Base-by-base conservation (phyloP, 2,329 filamentous ascomycete genomes). In the Fusarium xyrophilum region DNA sequence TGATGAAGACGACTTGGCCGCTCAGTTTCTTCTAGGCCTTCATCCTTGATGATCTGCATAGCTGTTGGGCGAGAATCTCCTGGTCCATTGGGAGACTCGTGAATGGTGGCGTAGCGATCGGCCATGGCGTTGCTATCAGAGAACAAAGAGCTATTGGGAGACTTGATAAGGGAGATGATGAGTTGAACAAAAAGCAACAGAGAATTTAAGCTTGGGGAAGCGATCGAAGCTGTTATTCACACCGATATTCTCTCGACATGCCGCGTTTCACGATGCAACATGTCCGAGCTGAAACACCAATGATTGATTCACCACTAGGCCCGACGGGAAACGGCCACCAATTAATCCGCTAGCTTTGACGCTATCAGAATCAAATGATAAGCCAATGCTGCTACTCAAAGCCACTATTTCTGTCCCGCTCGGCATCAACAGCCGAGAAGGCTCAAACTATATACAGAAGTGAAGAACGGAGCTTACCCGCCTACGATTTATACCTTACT, bases 101-200 rank as follows among this genome's bases (percentile, higher is more conserved):
- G 59, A 14, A 62, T 25, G 10, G 56, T 36, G 6, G 46, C 56
- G 56, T 62, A 62, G 5, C 56, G 59, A 11, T 55, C 59, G 19
- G 59, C 6, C 59, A 62, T 62, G 13, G 6, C n/a, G 12, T n/a
- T 32, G 17, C 15, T 32, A 2, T 13, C 23, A 15, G 21, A 32
- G 17, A n/a, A 6, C 3, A 25, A 8, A 12, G 7, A 15, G 32
- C 14, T 33, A 15, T 33, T 8, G 14, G 15, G 32, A 33, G 14
- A 33, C 3, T 33, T 15, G 7, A 33, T 3, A 15, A 15, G 3
- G 2, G 14, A 15, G 15, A 3, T 15, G 4, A 33, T 33, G 4
- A 33, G 1, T 33, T 15, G 7, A 8, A 14, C 14, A 6, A 33
- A 33, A 15, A 33, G 0, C 8, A 2, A 7, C 0, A 17, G 15